Evolutionary conservation across 2,329 filamentous ascomycete species (phyloP), one percentile per base, ranked within the genome.

Genomic region (Colletotrichum liaoningense): DNA sequence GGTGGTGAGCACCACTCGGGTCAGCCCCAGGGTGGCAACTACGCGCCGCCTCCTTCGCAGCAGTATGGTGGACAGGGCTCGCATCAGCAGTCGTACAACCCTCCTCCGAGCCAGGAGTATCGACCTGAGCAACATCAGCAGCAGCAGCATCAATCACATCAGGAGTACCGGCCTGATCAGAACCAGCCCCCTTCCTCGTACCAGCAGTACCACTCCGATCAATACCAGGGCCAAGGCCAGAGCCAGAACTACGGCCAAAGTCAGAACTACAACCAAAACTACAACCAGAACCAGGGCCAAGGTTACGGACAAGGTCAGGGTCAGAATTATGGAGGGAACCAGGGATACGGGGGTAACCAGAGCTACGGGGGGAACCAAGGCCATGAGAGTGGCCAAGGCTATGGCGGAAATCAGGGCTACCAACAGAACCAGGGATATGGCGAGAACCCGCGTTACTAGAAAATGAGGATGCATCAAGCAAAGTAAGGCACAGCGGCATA

Each of bases 1-100:
- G 81, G 80, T 9, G 82, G 81, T 38, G 80, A 79, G 2, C 77
- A 78, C 57, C 79, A 81, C 57, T 60, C 77, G 28, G 75, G 77
- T 2, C 75, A 76, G 52, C 38, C 77, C 66, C 74, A 0, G 78
- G 80, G 52, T 22, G 76, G 76, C 46, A 75, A 77, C 16, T 75
- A 78, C 58, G 55, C 64, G 30, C 75, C 77, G 3, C 68, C 75
- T 16, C 73, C 75, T 2, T 38, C 55, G 9, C 73, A 75, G 24
- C 65, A 75, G 46, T 49, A 71, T 38, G 69, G 74, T 14, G 78
- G 77, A 22, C 76, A 79, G 54, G n/a, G 62, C 0, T 75, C 75
- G 24, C 16, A 70, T 24, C 78, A 80, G n/a, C 79, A 79, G 56
- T 76, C 70, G 5, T 76, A 81, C 67, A 77, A 77, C 26, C 67